Conservation (phyloP, 768 basidiomycete species). For the Boletus rex-veris region DNA sequence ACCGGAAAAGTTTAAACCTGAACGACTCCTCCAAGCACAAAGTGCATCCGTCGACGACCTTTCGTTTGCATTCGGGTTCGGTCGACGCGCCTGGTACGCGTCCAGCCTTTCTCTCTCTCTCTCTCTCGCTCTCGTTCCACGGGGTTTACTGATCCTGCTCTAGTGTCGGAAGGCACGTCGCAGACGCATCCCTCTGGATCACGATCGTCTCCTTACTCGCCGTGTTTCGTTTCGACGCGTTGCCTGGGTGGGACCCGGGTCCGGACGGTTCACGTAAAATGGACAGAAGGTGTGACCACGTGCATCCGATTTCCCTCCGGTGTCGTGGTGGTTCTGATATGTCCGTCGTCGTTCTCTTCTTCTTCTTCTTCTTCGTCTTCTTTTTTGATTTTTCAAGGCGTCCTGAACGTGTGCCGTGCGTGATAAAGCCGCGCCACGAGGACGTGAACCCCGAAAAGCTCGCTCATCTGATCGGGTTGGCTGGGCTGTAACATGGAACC, state of each 20-base stretch:
- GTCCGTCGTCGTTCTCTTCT: neutral
- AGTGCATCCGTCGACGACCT: conserved; percentile 5
- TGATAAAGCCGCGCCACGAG: conserved; percentile 7
- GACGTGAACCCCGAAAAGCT: conserved; percentile 10
- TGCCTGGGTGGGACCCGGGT: conserved; percentile 15
- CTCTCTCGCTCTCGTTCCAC: neutral
- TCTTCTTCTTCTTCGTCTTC: neutral
- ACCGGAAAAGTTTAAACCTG: conserved; percentile 38
- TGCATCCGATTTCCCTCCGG: conserved; percentile 2
- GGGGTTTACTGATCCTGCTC: neutral
- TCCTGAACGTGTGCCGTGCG: conserved; percentile 11
- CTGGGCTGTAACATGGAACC: neutral
- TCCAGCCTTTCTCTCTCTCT: neutral
- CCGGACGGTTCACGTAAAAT: conserved; percentile 21
- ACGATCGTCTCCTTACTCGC: conserved; percentile 21
- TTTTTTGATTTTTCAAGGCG: conserved; percentile 1
- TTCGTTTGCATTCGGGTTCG: conserved; percentile 35
- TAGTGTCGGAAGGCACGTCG: conserved; percentile 43
- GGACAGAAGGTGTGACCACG: conserved; percentile 21
- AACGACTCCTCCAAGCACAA: conserved; percentile 27
- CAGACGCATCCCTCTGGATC: conserved; percentile 36
- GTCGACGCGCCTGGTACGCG: conserved; percentile 37
- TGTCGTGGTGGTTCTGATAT: neutral
- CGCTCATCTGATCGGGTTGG: conserved; percentile 6
- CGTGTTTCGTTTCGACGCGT: conserved; percentile 13